Evolutionary conservation across 164 flowering plant genomes (phyloP), one percentile per base, ranked within the genome.

Genomic region (Cinnamomum micranthum): DNA sequence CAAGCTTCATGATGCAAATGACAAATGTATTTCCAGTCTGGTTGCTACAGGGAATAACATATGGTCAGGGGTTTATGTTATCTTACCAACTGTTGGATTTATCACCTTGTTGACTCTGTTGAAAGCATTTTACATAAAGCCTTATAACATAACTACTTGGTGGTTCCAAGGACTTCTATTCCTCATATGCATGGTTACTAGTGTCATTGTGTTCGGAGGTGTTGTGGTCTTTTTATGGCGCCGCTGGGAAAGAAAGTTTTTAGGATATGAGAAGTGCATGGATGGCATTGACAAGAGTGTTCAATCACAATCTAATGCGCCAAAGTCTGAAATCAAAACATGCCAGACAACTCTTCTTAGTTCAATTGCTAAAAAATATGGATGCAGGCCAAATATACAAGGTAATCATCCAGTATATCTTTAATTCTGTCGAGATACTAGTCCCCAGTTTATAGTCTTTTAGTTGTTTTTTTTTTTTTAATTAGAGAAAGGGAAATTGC

Each of bases 131-230:
- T 92, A 90, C 81, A 79, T 95, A 78, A 88, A 82, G 23, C 94
- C 89, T 19, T 87, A 69, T 33, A 50, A 71, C 0, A 70, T 91
- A 75, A 2, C 63, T 7, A 1, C 80, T 28, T 90, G 92, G 93
- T 95, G 98, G 99, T 90, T 86, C 81, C 90, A 82, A 84, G 99
- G 96, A 65, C 89, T 93, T 77, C 83, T 93, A 14, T 80, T 90
- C 60, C n/a, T 88, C 0, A 80, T 70, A 14, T 91, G 92, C 84
- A 93, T 95, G 98, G 47, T 78, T 68, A 87, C 82, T 58, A 85
- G 97, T 78, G 83, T 88, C 24, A 1, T 87, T 6, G 10, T 87
- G 27, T 91, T 95, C 77, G 99, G 99, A 9, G 99, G 97, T 68
- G 65, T 81, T 64, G 89, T 89, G 71, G 74, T 92, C 62, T 80